phyloP scores from a whole-genome alignment of 345 rosid species.

The Boechera stricta region DNA sequence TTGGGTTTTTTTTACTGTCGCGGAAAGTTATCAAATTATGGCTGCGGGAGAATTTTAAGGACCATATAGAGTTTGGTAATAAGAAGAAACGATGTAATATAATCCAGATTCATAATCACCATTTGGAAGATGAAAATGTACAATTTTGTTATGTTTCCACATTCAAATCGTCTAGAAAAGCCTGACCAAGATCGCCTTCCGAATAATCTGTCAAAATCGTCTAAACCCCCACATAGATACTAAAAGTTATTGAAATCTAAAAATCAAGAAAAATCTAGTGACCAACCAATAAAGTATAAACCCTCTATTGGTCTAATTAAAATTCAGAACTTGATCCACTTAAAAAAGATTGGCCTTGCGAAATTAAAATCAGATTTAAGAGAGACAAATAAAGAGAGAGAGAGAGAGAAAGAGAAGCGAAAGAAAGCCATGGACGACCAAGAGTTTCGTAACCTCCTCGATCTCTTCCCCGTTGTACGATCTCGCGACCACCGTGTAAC shows the following conservation, averaged over 20 bases:
- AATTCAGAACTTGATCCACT: too few relatives aligned
- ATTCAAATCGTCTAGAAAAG: too few relatives aligned
- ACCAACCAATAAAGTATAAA: too few relatives aligned
- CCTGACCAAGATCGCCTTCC: too few relatives aligned
- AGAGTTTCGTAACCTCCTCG: constrained; percentile 75
- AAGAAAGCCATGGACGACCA: constrained; percentile 65
- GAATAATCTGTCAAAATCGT: too few relatives aligned
- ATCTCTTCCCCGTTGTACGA: constrained; percentile 84
- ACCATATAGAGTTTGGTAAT: background rate
- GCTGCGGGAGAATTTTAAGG: background rate
- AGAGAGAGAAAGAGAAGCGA: constrained; percentile 24
- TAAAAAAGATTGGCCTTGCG: too few relatives aligned
- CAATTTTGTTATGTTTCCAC: too few relatives aligned
- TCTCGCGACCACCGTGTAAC: constrained; percentile 69
- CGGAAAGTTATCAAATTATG: background rate
- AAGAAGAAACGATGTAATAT: background rate
- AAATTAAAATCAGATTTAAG: background rate
- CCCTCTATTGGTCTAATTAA: too few relatives aligned
- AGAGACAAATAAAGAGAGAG: background rate
- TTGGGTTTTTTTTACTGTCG: constrained; percentile 1
- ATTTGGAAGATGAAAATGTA: too few relatives aligned
- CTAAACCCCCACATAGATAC: too few relatives aligned
- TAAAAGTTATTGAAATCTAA: too few relatives aligned
- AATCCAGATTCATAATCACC: background rate
- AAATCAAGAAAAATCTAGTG: too few relatives aligned